Conservation (phyloP, 768 basidiomycete species). For the Lentinula boryana region DNA sequence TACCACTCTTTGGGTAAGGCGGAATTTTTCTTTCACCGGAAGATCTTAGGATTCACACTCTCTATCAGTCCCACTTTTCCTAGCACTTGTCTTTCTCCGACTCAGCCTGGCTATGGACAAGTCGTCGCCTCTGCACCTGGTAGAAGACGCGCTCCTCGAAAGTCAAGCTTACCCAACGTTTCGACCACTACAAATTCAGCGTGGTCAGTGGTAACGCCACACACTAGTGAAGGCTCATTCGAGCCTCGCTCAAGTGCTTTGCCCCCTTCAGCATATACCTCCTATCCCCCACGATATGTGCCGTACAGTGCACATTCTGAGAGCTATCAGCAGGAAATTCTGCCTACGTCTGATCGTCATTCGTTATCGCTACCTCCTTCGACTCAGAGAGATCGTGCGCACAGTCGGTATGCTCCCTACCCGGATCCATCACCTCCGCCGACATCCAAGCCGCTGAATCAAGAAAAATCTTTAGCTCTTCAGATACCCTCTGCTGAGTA, state of each 20-base stretch:
- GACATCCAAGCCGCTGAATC: not conserved
- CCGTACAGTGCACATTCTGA: not conserved
- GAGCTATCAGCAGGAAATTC: not conserved
- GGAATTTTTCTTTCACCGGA: not conserved
- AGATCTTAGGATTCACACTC: not conserved
- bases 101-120: constrained; percentile 84
- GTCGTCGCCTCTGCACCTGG: constrained; percentile 58
- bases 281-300: constrained; percentile 2
- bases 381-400: not conserved
- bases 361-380: not conserved
- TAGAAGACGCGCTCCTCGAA: constrained; percentile 51
- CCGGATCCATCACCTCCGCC: not conserved
- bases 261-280: not conserved
- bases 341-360: not conserved
- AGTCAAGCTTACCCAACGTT: constrained; percentile 37
- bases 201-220: constrained; percentile 14
- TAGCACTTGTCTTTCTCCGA: constrained; percentile 75
- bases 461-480: not conserved
- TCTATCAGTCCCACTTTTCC: constrained; percentile 71
- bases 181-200: constrained; percentile 13
- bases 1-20: constrained; percentile 82
- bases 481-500: not conserved
- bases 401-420: constrained; percentile 4
- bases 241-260: not conserved
- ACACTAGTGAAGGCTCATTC: not conserved